Conservation (phyloP, 352 stramenopile species). For the Phytophthora chlamydospora region DNA sequence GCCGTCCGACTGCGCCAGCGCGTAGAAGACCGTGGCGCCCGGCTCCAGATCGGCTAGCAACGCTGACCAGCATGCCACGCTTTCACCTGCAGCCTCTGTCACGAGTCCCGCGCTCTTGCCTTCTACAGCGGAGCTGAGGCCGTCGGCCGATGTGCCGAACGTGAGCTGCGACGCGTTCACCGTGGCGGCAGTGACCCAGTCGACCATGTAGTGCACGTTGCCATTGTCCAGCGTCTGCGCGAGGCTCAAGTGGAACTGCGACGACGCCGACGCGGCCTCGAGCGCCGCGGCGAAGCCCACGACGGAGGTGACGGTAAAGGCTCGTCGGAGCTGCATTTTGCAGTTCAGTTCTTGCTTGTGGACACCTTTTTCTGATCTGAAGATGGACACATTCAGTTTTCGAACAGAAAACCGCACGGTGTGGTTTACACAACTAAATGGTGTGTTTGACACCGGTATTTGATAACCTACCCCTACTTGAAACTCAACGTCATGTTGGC, state of each 20-base stretch:
- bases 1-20: slow-evolving; percentile 23
- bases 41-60: slow-evolving; percentile 51
- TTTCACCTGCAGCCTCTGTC: slow-evolving; percentile 43
- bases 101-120: slow-evolving; percentile 51
- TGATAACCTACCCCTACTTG: no score
- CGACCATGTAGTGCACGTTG: slow-evolving; percentile 65
- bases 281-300: neutral
- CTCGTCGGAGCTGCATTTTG: no score
- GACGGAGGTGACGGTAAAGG: no score
- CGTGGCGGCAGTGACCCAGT: slow-evolving; percentile 63
- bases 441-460: no score
- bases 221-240: slow-evolving; percentile 37
- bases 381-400: no score
- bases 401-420: no score
- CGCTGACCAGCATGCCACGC: slow-evolving; percentile 66
- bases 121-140: slow-evolving; percentile 39
- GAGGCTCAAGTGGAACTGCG: slow-evolving; percentile 77
- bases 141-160: slow-evolving; percentile 48
- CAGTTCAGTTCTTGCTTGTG: no score
- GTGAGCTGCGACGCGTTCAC: slow-evolving; percentile 43
- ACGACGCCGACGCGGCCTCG: slow-evolving; percentile 20
- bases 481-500: no score
- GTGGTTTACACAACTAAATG: no score
- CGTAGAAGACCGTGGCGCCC: slow-evolving; percentile 65
- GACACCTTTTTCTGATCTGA: slow-evolving; percentile 17